These are phyloP conservation scores for Orychophragmus violaceus DNA, from an alignment of 345 rosid genomes.

Conservation along the genomic window DNA sequence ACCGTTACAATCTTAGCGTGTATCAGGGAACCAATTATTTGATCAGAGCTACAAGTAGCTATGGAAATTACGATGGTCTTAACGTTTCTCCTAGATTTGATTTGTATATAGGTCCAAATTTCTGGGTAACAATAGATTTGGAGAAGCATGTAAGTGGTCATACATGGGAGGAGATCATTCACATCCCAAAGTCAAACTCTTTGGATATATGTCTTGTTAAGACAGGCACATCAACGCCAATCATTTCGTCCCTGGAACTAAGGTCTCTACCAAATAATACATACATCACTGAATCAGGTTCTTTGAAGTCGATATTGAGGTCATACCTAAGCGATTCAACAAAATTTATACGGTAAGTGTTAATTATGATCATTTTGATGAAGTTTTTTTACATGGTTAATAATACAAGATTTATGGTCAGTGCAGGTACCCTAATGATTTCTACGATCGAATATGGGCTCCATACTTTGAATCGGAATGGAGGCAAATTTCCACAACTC, in stretches of 20 bases:
- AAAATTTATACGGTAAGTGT: not conserved
- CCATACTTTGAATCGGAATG: no score
- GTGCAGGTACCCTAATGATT: no score
- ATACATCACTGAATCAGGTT: constrained; percentile 5
- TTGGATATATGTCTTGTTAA: constrained; percentile 32
- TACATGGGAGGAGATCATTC: constrained; percentile 17
- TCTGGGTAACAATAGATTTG: constrained; percentile 18
- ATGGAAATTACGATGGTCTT: constrained; percentile 30
- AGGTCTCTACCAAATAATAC: not conserved
- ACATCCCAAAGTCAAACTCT: not conserved
- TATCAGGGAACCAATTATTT: no score
- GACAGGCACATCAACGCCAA: constrained; percentile 26
- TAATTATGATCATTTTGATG: no score
- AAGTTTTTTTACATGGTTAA: no score
- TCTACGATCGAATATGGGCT: no score
- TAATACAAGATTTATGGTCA: no score
- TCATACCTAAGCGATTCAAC: not conserved
- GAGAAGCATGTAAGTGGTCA: not conserved
- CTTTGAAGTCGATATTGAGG: constrained; percentile 5
- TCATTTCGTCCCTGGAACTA: not conserved
- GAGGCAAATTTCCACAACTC: no score
- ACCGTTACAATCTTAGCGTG: no score
- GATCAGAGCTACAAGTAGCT: no score
- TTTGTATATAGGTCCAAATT: constrained; percentile 21
- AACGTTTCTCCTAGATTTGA: constrained; percentile 19